Conservation (phyloP, 2,329 filamentous ascomycete species). For the Colletotrichum liriopes region DNA sequence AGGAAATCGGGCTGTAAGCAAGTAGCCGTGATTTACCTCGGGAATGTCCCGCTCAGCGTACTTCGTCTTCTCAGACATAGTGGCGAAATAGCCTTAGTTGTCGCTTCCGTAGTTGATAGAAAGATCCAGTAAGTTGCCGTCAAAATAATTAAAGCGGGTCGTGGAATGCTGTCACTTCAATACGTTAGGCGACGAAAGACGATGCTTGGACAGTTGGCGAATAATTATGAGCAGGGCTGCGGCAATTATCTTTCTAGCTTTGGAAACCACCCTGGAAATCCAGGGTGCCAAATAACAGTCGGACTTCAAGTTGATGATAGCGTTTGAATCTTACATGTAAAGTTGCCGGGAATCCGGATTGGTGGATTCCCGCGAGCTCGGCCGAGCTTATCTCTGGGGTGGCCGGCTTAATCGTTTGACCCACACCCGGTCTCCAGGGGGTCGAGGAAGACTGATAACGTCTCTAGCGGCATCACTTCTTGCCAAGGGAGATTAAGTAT, state of each 20-base stretch:
- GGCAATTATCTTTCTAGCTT: too few relatives aligned
- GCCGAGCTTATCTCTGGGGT: slow-evolving; percentile 8
- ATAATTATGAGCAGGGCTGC: too few relatives aligned
- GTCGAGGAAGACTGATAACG: neutral
- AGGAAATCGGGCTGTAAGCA: neutral
- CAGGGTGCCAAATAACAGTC: too few relatives aligned
- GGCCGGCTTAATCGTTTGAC: neutral
- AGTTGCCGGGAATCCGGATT: neutral
- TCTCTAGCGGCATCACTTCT: neutral
- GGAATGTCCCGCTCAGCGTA: slow-evolving; percentile 29
- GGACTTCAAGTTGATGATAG: neutral
- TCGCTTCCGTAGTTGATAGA: slow-evolving; percentile 56
- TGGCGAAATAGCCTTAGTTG: neutral
- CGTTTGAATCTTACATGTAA: neutral
- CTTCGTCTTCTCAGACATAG: slow-evolving; percentile 28
- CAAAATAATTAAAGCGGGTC: neutral
- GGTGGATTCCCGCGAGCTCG: neutral
- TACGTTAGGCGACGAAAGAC: neutral
- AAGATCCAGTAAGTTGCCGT: neutral
- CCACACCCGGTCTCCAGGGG: neutral
- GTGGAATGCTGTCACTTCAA: neutral
- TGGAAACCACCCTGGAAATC: too few relatives aligned
- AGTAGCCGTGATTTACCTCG: slow-evolving; percentile 1
- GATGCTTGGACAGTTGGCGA: neutral
- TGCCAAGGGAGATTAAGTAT: neutral